Percentiles rank a stretch among this genome's conserved stretches.
phyloP scores from a whole-genome alignment of 2,329 filamentous ascomycete genomes.

The Botrytis elliptica region DNA sequence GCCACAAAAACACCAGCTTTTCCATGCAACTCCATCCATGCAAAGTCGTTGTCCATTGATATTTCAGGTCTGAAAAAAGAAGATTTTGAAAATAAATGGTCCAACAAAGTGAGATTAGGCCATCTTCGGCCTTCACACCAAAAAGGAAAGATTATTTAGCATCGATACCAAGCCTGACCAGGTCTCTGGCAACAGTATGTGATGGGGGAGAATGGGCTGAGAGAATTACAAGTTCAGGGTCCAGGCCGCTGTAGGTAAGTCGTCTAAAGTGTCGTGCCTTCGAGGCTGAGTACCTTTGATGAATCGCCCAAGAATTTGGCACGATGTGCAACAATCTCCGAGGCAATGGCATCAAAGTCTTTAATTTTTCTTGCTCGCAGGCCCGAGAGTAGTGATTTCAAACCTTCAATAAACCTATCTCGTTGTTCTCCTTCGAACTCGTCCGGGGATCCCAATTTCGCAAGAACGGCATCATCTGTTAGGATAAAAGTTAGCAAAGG shows the following conservation, averaged over 20 bases:
- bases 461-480: slow-evolving; percentile 70
- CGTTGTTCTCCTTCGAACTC: slow-evolving; percentile 62
- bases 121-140: background rate
- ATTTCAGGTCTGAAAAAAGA: slow-evolving; percentile 4
- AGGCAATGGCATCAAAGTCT: slow-evolving; percentile 66
- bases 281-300: slow-evolving; percentile 61
- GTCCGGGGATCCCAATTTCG: slow-evolving; percentile 67
- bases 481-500: slow-evolving; percentile 41
- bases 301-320: slow-evolving; percentile 62
- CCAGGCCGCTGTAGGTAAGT: slow-evolving; percentile 24
- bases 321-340: slow-evolving; percentile 66
- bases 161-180: slow-evolving; percentile 20
- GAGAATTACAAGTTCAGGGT: slow-evolving; percentile 32
- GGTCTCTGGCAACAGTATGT: slow-evolving; percentile 22
- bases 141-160: background rate
- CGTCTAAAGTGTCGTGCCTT: slow-evolving; percentile 38
- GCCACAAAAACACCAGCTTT: slow-evolving; percentile 17
- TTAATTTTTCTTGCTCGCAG: slow-evolving; percentile 59
- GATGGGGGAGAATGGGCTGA: slow-evolving; percentile 21
- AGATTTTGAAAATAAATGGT: slow-evolving; percentile 11
- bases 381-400: slow-evolving; percentile 59
- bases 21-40: slow-evolving; percentile 22
- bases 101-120: slow-evolving; percentile 6
- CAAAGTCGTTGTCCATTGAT: slow-evolving; percentile 9
- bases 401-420: slow-evolving; percentile 59